Conservation (phyloP, 2,329 filamentous ascomycete genomes). For the Sporothrix euskadiensis region DNA sequence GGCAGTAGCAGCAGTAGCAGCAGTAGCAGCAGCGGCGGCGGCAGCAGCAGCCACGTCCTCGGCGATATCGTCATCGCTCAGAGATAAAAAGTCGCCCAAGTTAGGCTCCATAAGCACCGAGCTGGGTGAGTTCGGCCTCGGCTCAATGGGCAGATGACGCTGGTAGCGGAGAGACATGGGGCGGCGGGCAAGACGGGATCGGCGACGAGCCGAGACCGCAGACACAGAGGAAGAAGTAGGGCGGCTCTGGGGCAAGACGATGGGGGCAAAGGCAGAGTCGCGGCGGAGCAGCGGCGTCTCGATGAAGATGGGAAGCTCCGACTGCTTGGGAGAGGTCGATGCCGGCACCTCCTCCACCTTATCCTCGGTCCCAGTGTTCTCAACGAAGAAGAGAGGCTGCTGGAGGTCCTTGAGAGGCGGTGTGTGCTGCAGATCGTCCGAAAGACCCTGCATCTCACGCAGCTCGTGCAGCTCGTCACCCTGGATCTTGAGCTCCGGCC, state of each 20-base stretch:
- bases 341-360: not conserved
- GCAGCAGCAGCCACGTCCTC: slow-evolving; percentile 40
- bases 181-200: slow-evolving; percentile 27
- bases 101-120: slow-evolving; percentile 52
- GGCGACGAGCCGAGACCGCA: slow-evolving; percentile 30
- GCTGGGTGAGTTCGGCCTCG: slow-evolving; percentile 36
- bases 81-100: slow-evolving; percentile 54
- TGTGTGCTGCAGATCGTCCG: slow-evolving; percentile 20
- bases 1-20: not conserved
- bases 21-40: not conserved
- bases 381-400: not conserved
- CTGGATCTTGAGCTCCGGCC: slow-evolving; percentile 31
- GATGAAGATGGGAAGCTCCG: not conserved
- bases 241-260: slow-evolving; percentile 21
- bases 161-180: slow-evolving; percentile 28
- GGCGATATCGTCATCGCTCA: slow-evolving; percentile 61
- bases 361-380: not conserved
- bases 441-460: slow-evolving; percentile 20
- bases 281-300: slow-evolving; percentile 19
- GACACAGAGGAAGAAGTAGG: slow-evolving; percentile 18
- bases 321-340: not conserved
- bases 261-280: slow-evolving; percentile 16
- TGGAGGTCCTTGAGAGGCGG: slow-evolving; percentile 25
- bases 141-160: slow-evolving; percentile 27
- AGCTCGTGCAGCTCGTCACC: slow-evolving; percentile 26